Conservation (phyloP, 345 rosid species). For the Diplotaxis tenuifolia region DNA sequence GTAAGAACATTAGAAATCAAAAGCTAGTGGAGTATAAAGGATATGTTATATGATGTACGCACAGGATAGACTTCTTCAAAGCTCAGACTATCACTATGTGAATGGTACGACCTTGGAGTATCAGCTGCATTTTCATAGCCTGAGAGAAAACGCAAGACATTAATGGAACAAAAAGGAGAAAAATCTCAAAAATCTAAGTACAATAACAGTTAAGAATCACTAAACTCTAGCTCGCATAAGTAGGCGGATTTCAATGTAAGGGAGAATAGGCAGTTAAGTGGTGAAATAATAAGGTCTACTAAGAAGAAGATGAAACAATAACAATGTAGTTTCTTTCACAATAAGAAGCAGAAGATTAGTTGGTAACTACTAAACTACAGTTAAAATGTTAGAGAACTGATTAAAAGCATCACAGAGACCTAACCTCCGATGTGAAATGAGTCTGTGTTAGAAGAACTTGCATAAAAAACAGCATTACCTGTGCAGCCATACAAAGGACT, state of each 20-base stretch:
- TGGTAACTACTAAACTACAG: neutral
- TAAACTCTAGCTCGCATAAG: neutral
- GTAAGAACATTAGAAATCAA: conserved; percentile 1
- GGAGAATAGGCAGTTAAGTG: neutral
- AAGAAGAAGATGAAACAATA: neutral
- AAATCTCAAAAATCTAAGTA: neutral
- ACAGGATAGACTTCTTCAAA: conserved; percentile 45
- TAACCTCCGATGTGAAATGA: conserved; percentile 43
- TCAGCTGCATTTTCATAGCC: conserved; percentile 46
- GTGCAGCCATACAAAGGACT: conserved; percentile 30
- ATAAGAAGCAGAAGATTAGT: conserved; percentile 1
- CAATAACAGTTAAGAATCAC: conserved; percentile 7
- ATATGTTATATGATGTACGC: conserved; percentile 33
- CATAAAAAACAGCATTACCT: conserved; percentile 13
- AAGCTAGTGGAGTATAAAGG: conserved; percentile 7
- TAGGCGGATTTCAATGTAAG: neutral
- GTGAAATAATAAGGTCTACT: neutral
- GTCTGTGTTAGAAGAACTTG: conserved; percentile 36
- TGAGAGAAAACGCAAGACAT: conserved; percentile 24
- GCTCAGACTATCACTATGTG: conserved; percentile 37
- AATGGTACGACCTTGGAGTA: conserved; percentile 35
- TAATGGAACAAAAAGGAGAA: conserved; percentile 17
- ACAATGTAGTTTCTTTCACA: neutral
- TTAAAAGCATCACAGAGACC: conserved; percentile 8
- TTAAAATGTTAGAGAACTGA: neutral